Evolutionary conservation across 192 early-diverging fungal genomes (phyloP), one percentile per base, ranked within the genome.

Genomic region (Dispira simplex): DNA sequence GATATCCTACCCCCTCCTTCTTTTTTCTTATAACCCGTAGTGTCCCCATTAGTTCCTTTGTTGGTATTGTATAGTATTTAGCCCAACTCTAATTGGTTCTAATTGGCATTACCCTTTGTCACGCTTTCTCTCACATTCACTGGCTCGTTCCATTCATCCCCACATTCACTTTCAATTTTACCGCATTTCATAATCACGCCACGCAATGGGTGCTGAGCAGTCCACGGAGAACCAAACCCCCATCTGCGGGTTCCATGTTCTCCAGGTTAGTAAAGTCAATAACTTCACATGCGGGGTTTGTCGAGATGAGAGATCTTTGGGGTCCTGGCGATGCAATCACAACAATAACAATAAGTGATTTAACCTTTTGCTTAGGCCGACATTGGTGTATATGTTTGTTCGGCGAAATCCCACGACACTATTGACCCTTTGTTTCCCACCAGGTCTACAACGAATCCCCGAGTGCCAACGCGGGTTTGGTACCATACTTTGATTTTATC

Each of bases 401-500:
- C 32, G 32, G 6, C 32, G 6, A 39, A 39, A 39, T 6, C 32
- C 6, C 6, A 6, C 6, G 32, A 39, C 32, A 39, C 32, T 39
- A 6, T 6, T 6, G 32, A 16, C 48, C 48, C 9, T 16, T 23
- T 51, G 4, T 8, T 16, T 23, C 1, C 16, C 48, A 51, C 48
- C 56, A 87, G 83, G 81, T 88, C 55, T 72, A 79, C 44, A 78
- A 80, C 43, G 75, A 78, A 64, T 86, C 87, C 4, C 86, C 87
- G 16, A 83, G 86, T 13, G 73, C 78, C 49, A 67, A 58, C 13
- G 81, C 79, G 60, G 86, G 86, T 18, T 76, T 89, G 43, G 77
- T 83, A 26, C 84, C 79, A 5, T 88, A 88, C 66, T 89, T 89
- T 67, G 87, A 89, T 66, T 89, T 81, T 59, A 83, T 89, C 62